Evolutionary conservation across 441 rosid genomes (phyloP).

Genomic region (Flueggea neowawraea): DNA sequence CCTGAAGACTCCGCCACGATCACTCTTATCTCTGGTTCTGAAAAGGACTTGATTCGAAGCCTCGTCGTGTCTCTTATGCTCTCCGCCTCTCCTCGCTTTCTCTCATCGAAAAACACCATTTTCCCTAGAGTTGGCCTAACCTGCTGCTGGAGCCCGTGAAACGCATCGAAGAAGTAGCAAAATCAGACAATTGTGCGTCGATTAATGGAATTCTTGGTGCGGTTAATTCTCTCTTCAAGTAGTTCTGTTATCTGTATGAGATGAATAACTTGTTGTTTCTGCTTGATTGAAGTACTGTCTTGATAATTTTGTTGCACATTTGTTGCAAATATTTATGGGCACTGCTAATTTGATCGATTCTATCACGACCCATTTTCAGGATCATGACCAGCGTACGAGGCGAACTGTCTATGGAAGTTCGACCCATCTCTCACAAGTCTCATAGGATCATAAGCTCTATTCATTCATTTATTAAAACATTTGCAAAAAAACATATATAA

Average conservation of each 20-base stretch:
- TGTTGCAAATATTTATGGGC: slow-evolving; percentile 57
- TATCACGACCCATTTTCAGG: no score
- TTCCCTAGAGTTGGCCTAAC: slow-evolving; percentile 80
- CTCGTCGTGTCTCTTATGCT: slow-evolving; percentile 86
- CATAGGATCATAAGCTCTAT: no score
- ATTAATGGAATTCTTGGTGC: slow-evolving; percentile 90
- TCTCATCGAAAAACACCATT: slow-evolving; percentile 82
- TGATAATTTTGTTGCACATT: slow-evolving; percentile 62
- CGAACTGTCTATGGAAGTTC: no score
- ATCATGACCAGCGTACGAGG: no score
- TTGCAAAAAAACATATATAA: no score
- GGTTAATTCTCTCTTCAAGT: slow-evolving; percentile 83
- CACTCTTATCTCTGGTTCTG: slow-evolving; percentile 48
- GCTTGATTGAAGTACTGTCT: slow-evolving; percentile 81
- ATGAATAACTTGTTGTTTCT: slow-evolving; percentile 74
- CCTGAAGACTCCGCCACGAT: slow-evolving; percentile 29
- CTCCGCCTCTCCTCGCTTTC: slow-evolving; percentile 77
- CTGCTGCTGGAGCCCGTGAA: slow-evolving; percentile 78
- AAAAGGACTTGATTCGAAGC: slow-evolving; percentile 80
- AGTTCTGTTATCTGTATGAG: slow-evolving; percentile 77
- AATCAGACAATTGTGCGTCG: slow-evolving; percentile 52
- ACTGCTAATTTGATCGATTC: slow-evolving; percentile 65
- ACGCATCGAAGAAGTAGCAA: slow-evolving; percentile 43
- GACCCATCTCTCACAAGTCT: no score
- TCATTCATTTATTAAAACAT: no score